phyloP scores from a whole-genome alignment of 1,284 basidiomycete genomes.

The Apiotrichum montevideense region DNA sequence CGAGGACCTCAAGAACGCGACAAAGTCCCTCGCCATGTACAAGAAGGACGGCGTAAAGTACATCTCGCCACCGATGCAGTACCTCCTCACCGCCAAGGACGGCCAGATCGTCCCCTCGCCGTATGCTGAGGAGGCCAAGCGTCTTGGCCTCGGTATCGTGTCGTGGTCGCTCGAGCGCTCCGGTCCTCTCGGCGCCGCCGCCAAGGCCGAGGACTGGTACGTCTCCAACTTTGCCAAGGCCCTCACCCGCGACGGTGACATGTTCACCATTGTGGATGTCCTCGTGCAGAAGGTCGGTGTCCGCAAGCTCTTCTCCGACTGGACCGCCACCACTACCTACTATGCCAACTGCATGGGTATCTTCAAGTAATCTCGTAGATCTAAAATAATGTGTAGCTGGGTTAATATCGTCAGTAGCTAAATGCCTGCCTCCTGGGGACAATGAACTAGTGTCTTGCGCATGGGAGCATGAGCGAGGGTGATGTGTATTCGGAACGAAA shows the following conservation, averaged over 20 bases:
- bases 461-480: no score
- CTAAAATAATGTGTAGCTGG: no score
- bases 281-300: constrained; percentile 14
- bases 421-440: no score
- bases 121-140: constrained; percentile 15
- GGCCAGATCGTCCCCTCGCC: constrained; percentile 13
- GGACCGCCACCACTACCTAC: constrained; percentile 15
- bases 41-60: constrained; percentile 13
- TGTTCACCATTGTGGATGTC: constrained; percentile 13
- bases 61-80: constrained; percentile 14
- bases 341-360: constrained; percentile 20
- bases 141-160: constrained; percentile 13
- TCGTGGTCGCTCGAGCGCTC: constrained; percentile 20
- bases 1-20: not conserved
- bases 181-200: constrained; percentile 5
- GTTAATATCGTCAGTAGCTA: no score
- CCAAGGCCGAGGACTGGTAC: constrained; percentile 12
- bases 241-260: constrained; percentile 17
- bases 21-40: constrained; percentile 2
- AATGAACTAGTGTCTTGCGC: no score
- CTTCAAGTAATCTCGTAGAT: not conserved
- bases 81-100: constrained; percentile 11
- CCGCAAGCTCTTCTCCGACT: constrained; percentile 18
- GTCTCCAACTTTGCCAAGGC: constrained; percentile 4
- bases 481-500: no score